Evolutionary conservation across 1,139 yeast species (phyloP).

Genomic region (Nakaseomyces nivariensis): DNA sequence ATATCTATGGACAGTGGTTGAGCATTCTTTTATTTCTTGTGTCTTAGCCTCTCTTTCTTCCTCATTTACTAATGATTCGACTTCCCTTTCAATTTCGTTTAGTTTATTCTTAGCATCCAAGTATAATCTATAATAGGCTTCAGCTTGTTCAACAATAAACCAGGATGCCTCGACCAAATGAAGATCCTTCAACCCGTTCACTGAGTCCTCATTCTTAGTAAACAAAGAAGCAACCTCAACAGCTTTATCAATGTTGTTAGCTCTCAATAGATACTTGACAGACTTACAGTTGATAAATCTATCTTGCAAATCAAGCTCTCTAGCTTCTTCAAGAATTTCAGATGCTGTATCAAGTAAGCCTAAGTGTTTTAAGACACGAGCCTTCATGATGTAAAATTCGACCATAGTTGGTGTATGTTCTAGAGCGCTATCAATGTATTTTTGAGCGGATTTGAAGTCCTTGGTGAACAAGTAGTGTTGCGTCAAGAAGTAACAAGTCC

Average conservation of each 20-base stretch:
- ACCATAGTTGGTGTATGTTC: conserved; percentile 73
- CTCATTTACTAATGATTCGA: conserved; percentile 10
- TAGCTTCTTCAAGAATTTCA: conserved; percentile 56
- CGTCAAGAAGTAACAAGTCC: conserved; percentile 75
- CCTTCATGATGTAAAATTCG: conserved; percentile 72
- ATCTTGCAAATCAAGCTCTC: conserved; percentile 76
- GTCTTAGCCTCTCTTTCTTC: conserved; percentile 15
- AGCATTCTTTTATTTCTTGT: conserved; percentile 12
- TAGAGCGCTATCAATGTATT: conserved; percentile 54
- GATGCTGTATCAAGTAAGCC: conserved; percentile 58
- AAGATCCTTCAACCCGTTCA: conserved; percentile 77
- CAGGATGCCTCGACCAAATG: conserved; percentile 88
- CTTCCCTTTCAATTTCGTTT: conserved; percentile 26
- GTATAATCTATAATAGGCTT: conserved; percentile 51
- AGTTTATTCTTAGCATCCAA: conserved; percentile 25
- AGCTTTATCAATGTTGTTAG: conserved; percentile 70
- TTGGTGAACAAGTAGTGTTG: conserved; percentile 61
- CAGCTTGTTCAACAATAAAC: conserved; percentile 81
- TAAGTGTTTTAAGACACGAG: conserved; percentile 65
- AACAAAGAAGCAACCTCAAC: conserved; percentile 65
- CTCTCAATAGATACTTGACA: conserved; percentile 73
- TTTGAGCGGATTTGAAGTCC: conserved; percentile 43
- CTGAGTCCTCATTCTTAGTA: conserved; percentile 69
- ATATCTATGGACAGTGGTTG: conserved; percentile 30
- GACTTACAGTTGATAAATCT: conserved; percentile 85